Percentiles rank a stretch among this genome's conserved stretches.
These are phyloP conservation scores for Blastosporella zonata DNA, from an alignment of 1,284 basidiomycete genomes.

Conservation along the genomic window DNA sequence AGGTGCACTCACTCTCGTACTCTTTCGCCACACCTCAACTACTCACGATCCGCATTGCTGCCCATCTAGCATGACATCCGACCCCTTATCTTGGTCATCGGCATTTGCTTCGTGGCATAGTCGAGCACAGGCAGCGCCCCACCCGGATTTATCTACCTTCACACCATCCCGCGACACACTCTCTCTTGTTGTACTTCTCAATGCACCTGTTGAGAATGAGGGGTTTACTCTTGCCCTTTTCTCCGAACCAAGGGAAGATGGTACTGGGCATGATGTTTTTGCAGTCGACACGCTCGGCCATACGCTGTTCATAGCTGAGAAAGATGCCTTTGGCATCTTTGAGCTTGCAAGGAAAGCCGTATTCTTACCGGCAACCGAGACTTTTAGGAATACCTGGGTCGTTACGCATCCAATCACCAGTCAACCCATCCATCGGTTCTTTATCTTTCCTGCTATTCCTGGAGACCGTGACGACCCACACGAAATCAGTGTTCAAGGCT, in stretches of 20 bases:
- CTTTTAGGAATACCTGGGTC: constrained; percentile 43
- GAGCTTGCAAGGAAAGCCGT: constrained; percentile 27
- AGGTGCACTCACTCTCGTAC: constrained; percentile 9
- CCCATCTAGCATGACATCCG: background rate
- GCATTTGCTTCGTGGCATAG: constrained; percentile 32
- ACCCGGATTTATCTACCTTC: constrained; percentile 23
- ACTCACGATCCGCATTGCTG: background rate
- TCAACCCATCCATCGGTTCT: constrained; percentile 39
- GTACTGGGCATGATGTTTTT: background rate
- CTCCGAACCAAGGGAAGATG: constrained; percentile 17
- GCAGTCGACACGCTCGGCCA: constrained; percentile 29
- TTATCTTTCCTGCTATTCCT: constrained; percentile 20
- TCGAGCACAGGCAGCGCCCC: constrained; percentile 22
- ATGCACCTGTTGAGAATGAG: constrained; percentile 36
- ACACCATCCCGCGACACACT: constrained; percentile 25
- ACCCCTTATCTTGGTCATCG: constrained; percentile 15
- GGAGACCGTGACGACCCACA: constrained; percentile 23
- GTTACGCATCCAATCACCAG: constrained; percentile 32
- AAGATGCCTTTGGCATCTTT: constrained; percentile 34
- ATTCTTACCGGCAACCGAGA: constrained; percentile 31
- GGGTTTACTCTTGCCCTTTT: constrained; percentile 46
- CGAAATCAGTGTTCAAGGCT: constrained; percentile 44
- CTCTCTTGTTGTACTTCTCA: constrained; percentile 36
- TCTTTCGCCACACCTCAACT: background rate
- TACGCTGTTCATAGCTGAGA: constrained; percentile 28